Base-by-base conservation (phyloP, 2,329 filamentous ascomycete genomes). In the Colletotrichum camelliae region DNA sequence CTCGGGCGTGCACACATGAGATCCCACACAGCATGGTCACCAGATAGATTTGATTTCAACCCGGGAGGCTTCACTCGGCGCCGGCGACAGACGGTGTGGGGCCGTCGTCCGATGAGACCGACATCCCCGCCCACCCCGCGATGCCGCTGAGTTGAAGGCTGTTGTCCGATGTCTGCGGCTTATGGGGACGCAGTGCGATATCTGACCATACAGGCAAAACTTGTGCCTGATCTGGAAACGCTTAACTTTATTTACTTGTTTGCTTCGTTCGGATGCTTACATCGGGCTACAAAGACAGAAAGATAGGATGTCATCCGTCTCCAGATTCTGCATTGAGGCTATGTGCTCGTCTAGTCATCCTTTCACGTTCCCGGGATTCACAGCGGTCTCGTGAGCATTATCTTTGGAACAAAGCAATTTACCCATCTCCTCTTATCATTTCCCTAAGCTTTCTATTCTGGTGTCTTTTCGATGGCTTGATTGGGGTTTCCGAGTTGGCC, bases 261-360 rank as follows among this genome's bases (percentile, higher is more conserved):
- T 52, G n/a, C 7, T 29, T 37, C 48, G 37, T 65, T 68, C 48
- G 70, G 64, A 52, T 69, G 74, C 64, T 76, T 60, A 72, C 61
- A 57, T 67, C 31, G 39, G 69, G 43, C 64, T 55, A 65, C 58
- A 48, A 35, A 55, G 13, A 43, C 24, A 12, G 27, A n/a, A 48
- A 67, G 7, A 67, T 48, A 48, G 39, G 39, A 67, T 55, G 43
- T 72, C 55, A 57, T 43, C 62, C 52, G 33, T 21, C 27, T 27
- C 27, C 16, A 62, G 21, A 52, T 68, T 58, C 35, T 48, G 29
- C 57, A 16, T 65, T 65, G 64, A 21, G 58, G 70, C 57, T 33
- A 65, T 31, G 70, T 62, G 4, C 13, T 52, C n/a, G 43, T 52
- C 29, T 29, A 8, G 16, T 27, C 18, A 55, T 24, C 24, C 39